Evolutionary conservation across 306 rosid genomes (phyloP).

Genomic region (Albizia julibrissin): DNA sequence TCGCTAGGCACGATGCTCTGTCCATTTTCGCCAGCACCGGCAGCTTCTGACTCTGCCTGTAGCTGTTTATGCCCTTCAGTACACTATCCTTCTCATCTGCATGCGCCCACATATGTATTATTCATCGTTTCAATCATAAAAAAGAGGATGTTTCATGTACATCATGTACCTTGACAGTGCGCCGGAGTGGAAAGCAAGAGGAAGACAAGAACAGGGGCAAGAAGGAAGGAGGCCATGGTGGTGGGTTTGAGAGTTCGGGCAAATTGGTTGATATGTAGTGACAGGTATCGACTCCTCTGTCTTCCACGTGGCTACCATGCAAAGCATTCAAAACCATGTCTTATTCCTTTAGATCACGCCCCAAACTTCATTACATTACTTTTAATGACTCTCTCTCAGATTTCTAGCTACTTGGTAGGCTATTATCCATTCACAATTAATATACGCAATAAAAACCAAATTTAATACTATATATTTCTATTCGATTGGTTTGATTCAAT

Average conservation of each 20-base stretch:
- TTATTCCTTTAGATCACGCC: background rate
- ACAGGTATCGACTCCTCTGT: constrained; percentile 34
- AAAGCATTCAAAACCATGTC: constrained; percentile 15
- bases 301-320: constrained; percentile 70
- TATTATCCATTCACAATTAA: background rate
- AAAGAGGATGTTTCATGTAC: background rate
- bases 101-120: background rate
- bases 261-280: constrained; percentile 7
- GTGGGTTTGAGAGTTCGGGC: background rate
- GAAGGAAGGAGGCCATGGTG: constrained; percentile 40
- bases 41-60: constrained; percentile 45
- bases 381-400: background rate
- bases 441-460: too few relatives aligned
- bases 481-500: background rate
- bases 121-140: too few relatives aligned
- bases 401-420: background rate
- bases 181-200: constrained; percentile 33
- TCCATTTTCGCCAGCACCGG: constrained; percentile 40
- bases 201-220: constrained; percentile 19
- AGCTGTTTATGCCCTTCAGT: constrained; percentile 75
- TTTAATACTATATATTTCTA: too few relatives aligned
- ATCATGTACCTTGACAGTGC: constrained; percentile 19
- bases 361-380: background rate
- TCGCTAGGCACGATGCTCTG: constrained; percentile 73
- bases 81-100: constrained; percentile 62